phyloP scores from a whole-genome alignment of 306 rosid species.

The Sphenostylis stenocarpa region DNA sequence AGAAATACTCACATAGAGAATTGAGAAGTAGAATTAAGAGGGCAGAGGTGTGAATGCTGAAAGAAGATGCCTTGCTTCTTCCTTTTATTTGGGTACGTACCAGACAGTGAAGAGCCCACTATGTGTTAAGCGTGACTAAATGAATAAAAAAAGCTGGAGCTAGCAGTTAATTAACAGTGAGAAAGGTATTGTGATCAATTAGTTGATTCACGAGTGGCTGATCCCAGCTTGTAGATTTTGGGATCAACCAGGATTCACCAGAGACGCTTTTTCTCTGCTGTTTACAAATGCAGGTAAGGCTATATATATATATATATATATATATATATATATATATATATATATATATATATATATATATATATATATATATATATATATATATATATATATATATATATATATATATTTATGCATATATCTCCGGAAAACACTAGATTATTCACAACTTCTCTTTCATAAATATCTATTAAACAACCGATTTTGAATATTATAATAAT shows the following conservation, averaged over 20 bases:
- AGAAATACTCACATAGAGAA: conserved; percentile 40
- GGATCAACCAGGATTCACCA: not conserved
- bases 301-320: too few species aligned
- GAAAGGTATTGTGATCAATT: not conserved
- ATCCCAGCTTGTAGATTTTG: not conserved
- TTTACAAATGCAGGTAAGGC: too few species aligned
- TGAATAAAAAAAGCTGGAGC: not conserved
- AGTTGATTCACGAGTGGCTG: not conserved
- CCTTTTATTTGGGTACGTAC: not conserved
- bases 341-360: too few species aligned
- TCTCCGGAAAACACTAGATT: too few species aligned
- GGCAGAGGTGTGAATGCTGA: conserved; percentile 18
- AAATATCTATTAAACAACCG: too few species aligned
- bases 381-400: too few species aligned
- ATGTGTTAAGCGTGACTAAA: not conserved
- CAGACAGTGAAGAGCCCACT: not conserved
- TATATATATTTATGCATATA: too few species aligned
- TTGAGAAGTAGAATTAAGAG: not conserved
- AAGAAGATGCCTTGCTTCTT: conserved; percentile 46
- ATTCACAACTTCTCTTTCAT: too few species aligned
- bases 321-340: too few species aligned
- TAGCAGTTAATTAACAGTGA: not conserved
- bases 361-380: too few species aligned
- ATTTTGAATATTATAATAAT: too few species aligned
- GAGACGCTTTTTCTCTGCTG: not conserved